Evolutionary conservation across 1,284 basidiomycete genomes (phyloP).

Genomic region (Vanrija sp.): DNA sequence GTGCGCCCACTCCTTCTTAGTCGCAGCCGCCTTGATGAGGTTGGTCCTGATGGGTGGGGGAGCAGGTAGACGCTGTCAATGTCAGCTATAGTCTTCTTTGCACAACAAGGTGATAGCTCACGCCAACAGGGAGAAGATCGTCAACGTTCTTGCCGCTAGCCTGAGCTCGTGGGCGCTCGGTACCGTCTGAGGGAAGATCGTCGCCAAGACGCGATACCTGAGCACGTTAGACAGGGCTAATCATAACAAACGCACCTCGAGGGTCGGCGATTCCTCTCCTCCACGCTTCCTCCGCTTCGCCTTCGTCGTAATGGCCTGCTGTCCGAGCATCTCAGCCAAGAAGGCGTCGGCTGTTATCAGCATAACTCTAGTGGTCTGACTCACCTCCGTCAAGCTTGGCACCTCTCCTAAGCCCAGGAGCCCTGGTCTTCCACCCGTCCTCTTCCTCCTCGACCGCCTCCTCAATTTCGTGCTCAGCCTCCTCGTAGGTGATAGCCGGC

Average conservation of each 20-base stretch:
- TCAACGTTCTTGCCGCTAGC: conserved; percentile 61
- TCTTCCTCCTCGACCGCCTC: conserved; percentile 41
- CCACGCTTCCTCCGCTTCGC: conserved; percentile 36
- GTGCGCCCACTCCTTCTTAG: conserved; percentile 97
- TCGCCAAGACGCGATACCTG: conserved; percentile 32
- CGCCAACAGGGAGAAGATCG: conserved; percentile 73
- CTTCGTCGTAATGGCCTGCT: conserved; percentile 35
- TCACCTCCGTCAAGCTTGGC: conserved; percentile 42
- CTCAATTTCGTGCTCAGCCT: conserved; percentile 39
- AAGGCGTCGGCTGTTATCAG: conserved; percentile 42
- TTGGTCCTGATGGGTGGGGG: conserved; percentile 39
- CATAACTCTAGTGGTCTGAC: background rate
- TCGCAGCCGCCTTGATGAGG: conserved; percentile 43
- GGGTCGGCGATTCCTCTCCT: conserved; percentile 31
- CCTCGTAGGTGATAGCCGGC: conserved; percentile 23
- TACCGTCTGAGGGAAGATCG: conserved; percentile 19
- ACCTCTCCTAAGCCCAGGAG: conserved; percentile 40
- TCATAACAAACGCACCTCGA: conserved; percentile 17
- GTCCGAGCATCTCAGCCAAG: conserved; percentile 42
- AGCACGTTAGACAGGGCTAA: background rate
- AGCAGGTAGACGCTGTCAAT: conserved; percentile 43
- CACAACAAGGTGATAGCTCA: conserved; percentile 46
- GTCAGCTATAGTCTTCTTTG: conserved; percentile 5
- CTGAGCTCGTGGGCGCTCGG: conserved; percentile 11
- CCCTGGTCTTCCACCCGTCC: conserved; percentile 44